Evolutionary conservation across 192 early-diverging fungal genomes (phyloP), one percentile per base, ranked within the genome.

Genomic region (Linnemannia hyalina): DNA sequence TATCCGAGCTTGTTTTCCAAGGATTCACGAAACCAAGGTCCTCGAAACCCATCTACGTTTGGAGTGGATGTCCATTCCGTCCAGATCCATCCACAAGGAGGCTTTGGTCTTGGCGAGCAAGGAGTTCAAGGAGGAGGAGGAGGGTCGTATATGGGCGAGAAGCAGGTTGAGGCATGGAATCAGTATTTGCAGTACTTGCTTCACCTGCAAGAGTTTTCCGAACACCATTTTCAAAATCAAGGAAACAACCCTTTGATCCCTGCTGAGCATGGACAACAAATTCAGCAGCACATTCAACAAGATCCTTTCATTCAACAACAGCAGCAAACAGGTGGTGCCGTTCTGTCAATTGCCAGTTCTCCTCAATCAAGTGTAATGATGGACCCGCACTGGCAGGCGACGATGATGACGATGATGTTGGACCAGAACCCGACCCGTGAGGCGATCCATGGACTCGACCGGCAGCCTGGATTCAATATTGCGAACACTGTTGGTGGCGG

Each of bases 401-500:
- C 82, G 5, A 84, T 84, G 82, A 84, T 84, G 82, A 35, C 82
- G 2, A 84, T 84, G 82, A 84, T 84, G 82, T 80, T 84, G 77
- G 69, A 80, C 40, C 70, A 72, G 8, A 63, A 63, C 77, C 52
- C 82, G 4, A 73, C 26, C n/a, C n/a, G 40, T 52, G 60, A 38
- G 63, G 54, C 41, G 29, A 65, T 65, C 29, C 60, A 65, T 9
- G 60, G 60, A 32, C 11, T 65, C 0, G 60, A 6, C 36, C 36
- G 52, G 75, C 75, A 32, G 32, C 75, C 26, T 70, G 63, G 77
- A 42, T 20, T 35, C 76, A 32, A 35, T 32, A 65, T 65, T 4
- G 13, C 60, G 1, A 60, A 10, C n/a, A 65, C 26, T 65, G 13
- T 26, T 13, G 60, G 9, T 32, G 60, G n/a, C 0, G 60, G 29